phyloP scores from a whole-genome alignment of 805 yeast species.

The Yamadazyma paraphyllophila region DNA sequence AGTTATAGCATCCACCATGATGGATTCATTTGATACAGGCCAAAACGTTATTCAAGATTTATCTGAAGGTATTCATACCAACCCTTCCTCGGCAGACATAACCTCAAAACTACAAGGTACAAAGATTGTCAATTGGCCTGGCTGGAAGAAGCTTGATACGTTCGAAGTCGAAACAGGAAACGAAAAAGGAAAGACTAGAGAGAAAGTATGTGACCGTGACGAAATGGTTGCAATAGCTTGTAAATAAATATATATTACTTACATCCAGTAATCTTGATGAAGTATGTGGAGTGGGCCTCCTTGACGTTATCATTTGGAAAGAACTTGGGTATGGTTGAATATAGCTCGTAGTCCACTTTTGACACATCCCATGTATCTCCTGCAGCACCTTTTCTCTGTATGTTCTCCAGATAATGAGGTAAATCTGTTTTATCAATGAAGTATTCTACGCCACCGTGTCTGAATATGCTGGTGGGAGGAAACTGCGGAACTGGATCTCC shows the following conservation, averaged over 20 bases:
- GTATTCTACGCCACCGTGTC: conserved; percentile 54
- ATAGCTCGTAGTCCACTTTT: neutral
- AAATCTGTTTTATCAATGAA: conserved; percentile 37
- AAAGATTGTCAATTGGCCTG: conserved; percentile 53
- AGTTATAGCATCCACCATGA: conserved; percentile 87
- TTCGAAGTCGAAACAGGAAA: conserved; percentile 53
- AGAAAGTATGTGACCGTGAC: conserved; percentile 48
- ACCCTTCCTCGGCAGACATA: neutral
- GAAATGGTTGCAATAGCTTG: conserved; percentile 48
- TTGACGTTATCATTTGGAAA: conserved; percentile 24
- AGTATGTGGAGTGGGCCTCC: conserved; percentile 32
- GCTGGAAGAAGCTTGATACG: conserved; percentile 60
- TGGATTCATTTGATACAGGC: conserved; percentile 76
- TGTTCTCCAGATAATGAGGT: conserved; percentile 33
- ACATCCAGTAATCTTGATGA: conserved; percentile 31
- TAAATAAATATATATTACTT: conserved; percentile 17
- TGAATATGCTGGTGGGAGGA: conserved; percentile 49
- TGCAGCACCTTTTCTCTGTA: conserved; percentile 14
- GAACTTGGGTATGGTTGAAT: conserved; percentile 4
- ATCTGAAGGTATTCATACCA: conserved; percentile 24
- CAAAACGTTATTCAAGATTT: conserved; percentile 61
- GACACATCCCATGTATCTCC: conserved; percentile 3
- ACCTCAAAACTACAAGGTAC: conserved; percentile 17
- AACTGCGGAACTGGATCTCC: conserved; percentile 58
- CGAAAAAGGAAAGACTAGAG: conserved; percentile 50